Percentiles rank a stretch among this genome's conserved stretches.
phyloP scores from a whole-genome alignment of 1,284 basidiomycete genomes.

The Boletus sp. region DNA sequence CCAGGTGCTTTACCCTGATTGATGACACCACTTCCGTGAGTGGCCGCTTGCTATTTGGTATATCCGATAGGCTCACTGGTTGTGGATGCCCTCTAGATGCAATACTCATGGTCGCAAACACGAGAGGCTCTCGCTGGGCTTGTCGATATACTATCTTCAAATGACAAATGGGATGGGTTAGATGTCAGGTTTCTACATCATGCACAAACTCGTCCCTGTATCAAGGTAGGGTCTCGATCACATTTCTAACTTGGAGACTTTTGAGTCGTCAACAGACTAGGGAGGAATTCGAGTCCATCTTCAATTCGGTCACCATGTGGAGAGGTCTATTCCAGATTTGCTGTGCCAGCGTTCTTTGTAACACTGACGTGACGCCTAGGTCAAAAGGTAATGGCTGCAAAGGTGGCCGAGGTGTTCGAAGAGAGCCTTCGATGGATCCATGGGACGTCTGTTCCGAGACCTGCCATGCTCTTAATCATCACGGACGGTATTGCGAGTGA shows the following conservation, averaged over 20 bases:
- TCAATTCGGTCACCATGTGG: constrained; percentile 23
- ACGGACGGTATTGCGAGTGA: constrained; percentile 26
- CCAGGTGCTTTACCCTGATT: constrained; percentile 25
- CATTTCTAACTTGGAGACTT: background rate
- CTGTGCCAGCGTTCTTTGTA: background rate
- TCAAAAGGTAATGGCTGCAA: constrained; percentile 17
- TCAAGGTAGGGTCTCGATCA: constrained; percentile 13
- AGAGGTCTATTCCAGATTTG: constrained; percentile 15
- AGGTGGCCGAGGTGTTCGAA: constrained; percentile 21
- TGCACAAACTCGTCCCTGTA: background rate
- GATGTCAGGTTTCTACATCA: constrained; percentile 23
- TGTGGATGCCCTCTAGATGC: constrained; percentile 19
- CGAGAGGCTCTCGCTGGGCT: constrained; percentile 20
- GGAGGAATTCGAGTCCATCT: constrained; percentile 22
- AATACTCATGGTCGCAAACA: constrained; percentile 21
- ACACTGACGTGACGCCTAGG: constrained; percentile 10
- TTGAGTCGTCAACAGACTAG: constrained; percentile 11
- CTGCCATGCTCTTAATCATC: constrained; percentile 22
- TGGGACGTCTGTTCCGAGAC: constrained; percentile 6
- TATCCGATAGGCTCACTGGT: background rate
- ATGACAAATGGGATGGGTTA: constrained; percentile 20
- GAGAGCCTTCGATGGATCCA: constrained; percentile 11
- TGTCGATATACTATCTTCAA: constrained; percentile 15
- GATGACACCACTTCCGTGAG: constrained; percentile 27
- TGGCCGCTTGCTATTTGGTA: background rate